A percentile compares a stretch with the other conserved stretches of the same genome.
Evolutionary conservation across 768 basidiomycete species (phyloP).

Genomic region (Suillus cothurnatus): DNA sequence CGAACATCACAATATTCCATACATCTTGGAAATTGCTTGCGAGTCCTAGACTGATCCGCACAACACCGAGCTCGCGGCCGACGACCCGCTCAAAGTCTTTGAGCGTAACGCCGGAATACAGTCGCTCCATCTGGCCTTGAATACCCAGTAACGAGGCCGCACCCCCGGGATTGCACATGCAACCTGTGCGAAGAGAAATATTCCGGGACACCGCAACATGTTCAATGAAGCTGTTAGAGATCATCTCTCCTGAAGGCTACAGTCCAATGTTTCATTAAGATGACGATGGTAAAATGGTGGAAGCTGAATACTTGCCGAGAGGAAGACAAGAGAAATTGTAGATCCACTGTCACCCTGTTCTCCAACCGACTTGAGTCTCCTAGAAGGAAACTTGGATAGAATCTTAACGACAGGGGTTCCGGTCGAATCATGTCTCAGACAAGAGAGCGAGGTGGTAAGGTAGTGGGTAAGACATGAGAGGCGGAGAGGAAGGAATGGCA

Average conservation of each 20-base stretch:
- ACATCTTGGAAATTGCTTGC: slow-evolving; percentile 80
- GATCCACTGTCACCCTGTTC: slow-evolving; percentile 70
- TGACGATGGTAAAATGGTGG: neutral
- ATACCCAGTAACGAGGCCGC: slow-evolving; percentile 73
- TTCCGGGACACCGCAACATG: slow-evolving; percentile 61
- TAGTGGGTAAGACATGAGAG: slow-evolving; percentile 69
- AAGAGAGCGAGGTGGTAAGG: slow-evolving; percentile 55
- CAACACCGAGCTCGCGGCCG: slow-evolving; percentile 72
- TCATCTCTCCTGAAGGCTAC: slow-evolving; percentile 65
- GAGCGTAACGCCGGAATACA: slow-evolving; percentile 62
- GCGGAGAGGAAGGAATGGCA: slow-evolving; percentile 77
- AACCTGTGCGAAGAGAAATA: slow-evolving; percentile 81
- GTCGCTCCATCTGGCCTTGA: slow-evolving; percentile 59
- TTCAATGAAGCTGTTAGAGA: slow-evolving; percentile 76
- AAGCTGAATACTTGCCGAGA: slow-evolving; percentile 50
- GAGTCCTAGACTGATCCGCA: slow-evolving; percentile 77
- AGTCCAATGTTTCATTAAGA: neutral
- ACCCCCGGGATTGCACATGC: slow-evolving; percentile 88
- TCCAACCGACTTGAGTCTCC: slow-evolving; percentile 55
- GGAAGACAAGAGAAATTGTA: slow-evolving; percentile 61
- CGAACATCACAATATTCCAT: slow-evolving; percentile 57
- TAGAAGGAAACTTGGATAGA: slow-evolving; percentile 61
- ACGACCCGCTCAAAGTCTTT: slow-evolving; percentile 61
- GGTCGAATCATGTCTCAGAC: slow-evolving; percentile 61
- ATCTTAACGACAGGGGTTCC: slow-evolving; percentile 66